phyloP scores from a whole-genome alignment of 305 asterid genomes.

The Plantago coronopus region DNA sequence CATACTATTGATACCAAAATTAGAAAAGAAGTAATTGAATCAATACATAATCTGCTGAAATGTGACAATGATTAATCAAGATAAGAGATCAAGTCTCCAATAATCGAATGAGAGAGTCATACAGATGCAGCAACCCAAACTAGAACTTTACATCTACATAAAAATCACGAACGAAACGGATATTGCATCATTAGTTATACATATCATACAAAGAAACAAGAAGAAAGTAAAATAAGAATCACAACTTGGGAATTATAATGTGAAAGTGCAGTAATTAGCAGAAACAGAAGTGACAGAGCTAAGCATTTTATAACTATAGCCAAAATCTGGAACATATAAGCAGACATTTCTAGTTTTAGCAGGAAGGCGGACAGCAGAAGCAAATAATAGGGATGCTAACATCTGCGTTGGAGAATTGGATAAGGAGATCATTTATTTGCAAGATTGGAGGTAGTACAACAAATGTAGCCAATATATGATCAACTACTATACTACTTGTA shows the following conservation, averaged over 20 bases:
- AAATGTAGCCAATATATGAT: too few species aligned
- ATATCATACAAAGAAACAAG: too few species aligned
- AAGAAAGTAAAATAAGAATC: neutral
- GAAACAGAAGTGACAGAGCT: too few species aligned
- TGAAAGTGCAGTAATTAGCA: neutral
- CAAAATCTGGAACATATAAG: neutral
- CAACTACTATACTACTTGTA: too few species aligned
- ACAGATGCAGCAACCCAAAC: neutral
- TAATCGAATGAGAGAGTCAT: neutral
- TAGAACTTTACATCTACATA: neutral
- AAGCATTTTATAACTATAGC: neutral
- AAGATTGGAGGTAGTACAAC: neutral
- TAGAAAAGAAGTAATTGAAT: conserved; percentile 1
- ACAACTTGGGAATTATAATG: neutral
- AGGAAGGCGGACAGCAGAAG: too few species aligned
- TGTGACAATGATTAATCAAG: conserved; percentile 5
- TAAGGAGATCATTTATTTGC: neutral
- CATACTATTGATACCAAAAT: conserved; percentile 32
- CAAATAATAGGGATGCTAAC: neutral
- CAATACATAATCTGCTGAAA: neutral
- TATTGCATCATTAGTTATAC: neutral
- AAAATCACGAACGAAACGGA: neutral
- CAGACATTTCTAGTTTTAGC: too few species aligned
- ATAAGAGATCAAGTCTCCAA: neutral
- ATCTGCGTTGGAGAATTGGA: neutral